Evolutionary conservation across 1,284 basidiomycete genomes (phyloP), one percentile per base, ranked within the genome.

Genomic region (Trichosporon inkin): DNA sequence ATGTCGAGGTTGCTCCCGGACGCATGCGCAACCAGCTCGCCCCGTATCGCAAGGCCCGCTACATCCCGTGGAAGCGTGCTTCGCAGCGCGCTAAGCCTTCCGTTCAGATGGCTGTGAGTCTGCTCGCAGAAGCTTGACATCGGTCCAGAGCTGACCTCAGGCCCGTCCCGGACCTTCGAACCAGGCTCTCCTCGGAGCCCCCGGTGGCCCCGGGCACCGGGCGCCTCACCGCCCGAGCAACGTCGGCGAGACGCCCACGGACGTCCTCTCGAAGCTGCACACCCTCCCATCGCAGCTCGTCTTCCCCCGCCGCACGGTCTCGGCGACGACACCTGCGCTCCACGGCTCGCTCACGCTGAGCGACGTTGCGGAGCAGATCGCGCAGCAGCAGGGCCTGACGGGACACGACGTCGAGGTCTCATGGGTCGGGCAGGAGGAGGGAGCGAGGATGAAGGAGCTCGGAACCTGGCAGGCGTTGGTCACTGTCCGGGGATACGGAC

Each of bases 301-400:
- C 13, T 77, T 77, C 56, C 52, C 55, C 16, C 64, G 66, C 32
- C 64, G 69, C 16, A 73, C 73, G 13, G 66, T 69, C 41, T 67
- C 68, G 19, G 62, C 68, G 1, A 47, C 56, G 28, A 63, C 66
- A n/a, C 54, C 65, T 5, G 62, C 69, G 20, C 55, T 77, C 49
- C 70, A 73, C 60, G 73, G 73, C 20, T 73, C 71, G 8, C 55
- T 77, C 6, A 73, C 72, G 4, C 58, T 73, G 13, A 64, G 62
- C 3, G 71, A 77, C 57, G 65, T 77, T 6, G 35, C 59, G 7
- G 63, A 66, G 22, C 55, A 55, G 14, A 56, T 75, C 16, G 64
- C 57, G 4, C 56, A 54, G 6, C 58, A 70, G 34, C 62, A 58
- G 47, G 67, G 61, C 5, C 57, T 74, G 17, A 35, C 55, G 1